phyloP scores from a whole-genome alignment of 2,329 filamentous ascomycete genomes.

The Arthrinium phaeospermum region DNA sequence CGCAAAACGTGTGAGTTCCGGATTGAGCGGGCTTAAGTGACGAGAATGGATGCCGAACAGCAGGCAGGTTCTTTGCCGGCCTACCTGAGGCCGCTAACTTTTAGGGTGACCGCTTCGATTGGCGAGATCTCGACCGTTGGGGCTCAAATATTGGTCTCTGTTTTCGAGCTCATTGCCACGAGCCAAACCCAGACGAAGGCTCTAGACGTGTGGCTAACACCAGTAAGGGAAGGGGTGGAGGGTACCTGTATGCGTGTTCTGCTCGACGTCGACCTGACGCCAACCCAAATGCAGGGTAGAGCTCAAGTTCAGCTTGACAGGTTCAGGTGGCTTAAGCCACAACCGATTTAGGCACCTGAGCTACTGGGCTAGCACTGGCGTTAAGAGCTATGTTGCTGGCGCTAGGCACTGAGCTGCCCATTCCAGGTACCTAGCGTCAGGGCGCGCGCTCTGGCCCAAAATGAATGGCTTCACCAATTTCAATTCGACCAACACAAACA shows the following conservation, averaged over 20 bases:
- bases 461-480: conserved; percentile 4
- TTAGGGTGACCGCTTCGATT: neutral
- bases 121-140: neutral
- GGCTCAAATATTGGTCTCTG: neutral
- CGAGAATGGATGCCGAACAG: neutral
- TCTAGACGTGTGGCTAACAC: neutral
- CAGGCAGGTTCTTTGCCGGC: neutral
- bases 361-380: neutral
- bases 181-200: no score
- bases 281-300: neutral
- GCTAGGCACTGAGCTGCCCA: neutral
- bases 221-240: neutral
- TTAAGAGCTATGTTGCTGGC: neutral
- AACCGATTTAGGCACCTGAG: neutral
- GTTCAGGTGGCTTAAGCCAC: neutral
- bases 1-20: neutral
- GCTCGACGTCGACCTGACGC: neutral
- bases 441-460: neutral
- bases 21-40: neutral
- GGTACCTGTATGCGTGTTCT: no score
- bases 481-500: neutral
- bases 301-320: conserved; percentile 9
- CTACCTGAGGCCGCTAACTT: neutral
- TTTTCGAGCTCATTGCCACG: neutral
- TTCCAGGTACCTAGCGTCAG: neutral